Base-by-base conservation (phyloP, 495 filamentous ascomycete species). In the Penicillium goetzii region DNA sequence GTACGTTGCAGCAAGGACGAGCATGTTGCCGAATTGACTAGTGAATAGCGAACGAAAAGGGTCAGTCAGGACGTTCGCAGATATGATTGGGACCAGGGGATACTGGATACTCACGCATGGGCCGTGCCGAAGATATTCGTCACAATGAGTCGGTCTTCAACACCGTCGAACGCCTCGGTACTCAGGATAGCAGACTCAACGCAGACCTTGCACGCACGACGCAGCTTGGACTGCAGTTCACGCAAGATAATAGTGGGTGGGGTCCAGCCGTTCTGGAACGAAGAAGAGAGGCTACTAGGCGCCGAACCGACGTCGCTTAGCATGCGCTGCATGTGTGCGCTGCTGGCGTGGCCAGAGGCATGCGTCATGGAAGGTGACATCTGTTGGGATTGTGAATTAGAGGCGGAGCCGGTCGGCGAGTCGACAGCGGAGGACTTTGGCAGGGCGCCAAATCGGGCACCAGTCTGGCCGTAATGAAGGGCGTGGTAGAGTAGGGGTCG, bases 1-100 rank as follows among this genome's bases (percentile, higher is more conserved):
- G 73, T 86, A 94, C 5, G 88, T 90, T 1, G 94, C 92, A 23
- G 91, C 86, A 2, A 99, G 86, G 7, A 93, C 90, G 47, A 98
- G 79, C 71, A 97, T 87, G 72, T 98, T 99, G 55, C 95, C 95
- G 76, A 96, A 99, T 93, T 98, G 95, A 11, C 93, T 97, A 61
- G 38, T 40, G 40, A 43, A 9, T 4, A 56, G 36, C 17, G 10
- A 56, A 4, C 28, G 25, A 11, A 4, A 23, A n/a, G 26, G 33
- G 33, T 47, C 30, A 58, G 50, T 41, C 40, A 58, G 25, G 36
- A 61, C 7, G 4, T 5, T 47, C 21, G 12, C 41, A 15, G 19
- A 43, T 5, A 21, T 47, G 10, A 2, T 30, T 10, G 15, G 28
- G 53, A 14, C 19, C 5, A 14, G 21, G 14, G 15, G 40, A 25